These are phyloP conservation scores for Xylaria flabelliformis DNA, from an alignment of 495 filamentous ascomycete species.

Conservation along the genomic window DNA sequence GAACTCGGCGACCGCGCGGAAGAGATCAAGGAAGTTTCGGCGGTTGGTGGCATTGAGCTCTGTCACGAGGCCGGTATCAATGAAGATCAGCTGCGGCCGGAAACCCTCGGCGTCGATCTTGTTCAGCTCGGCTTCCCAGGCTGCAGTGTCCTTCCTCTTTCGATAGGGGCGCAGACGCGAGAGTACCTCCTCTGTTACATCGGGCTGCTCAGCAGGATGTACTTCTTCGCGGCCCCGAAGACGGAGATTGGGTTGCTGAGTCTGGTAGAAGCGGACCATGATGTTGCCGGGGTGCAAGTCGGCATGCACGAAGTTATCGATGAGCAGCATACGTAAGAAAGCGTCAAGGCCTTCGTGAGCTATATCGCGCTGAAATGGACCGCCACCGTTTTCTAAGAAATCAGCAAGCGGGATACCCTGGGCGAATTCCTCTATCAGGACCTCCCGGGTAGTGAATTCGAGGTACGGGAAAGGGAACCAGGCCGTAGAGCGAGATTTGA, in stretches of 20 bases:
- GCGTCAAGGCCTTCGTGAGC: conserved; percentile 95
- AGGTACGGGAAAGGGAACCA: conserved; percentile 96
- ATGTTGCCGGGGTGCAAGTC: conserved; percentile 98
- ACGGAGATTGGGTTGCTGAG: conserved; percentile 69
- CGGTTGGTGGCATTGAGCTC: conserved; percentile 88
- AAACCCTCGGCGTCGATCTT: conserved; percentile 90
- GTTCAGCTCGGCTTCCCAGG: conserved; percentile 75
- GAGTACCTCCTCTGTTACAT: conserved; percentile 89
- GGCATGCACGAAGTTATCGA: conserved; percentile 99
- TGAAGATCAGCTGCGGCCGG: conserved; percentile 94
- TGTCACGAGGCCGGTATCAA: conserved; percentile 96
- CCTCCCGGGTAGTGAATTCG: conserved; percentile 88
- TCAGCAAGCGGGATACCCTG: conserved; percentile 89
- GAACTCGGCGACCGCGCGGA: conserved; percentile 95
- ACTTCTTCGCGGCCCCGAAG: conserved; percentile 44
- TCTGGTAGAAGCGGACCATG: conserved; percentile 98
- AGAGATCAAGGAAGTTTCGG: conserved; percentile 92
- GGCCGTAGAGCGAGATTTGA: conserved; percentile 85
- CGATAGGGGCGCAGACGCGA: conserved; percentile 75
- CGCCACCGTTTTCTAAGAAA: conserved; percentile 90
- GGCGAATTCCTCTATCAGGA: conserved; percentile 95
- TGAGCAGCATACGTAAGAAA: conserved; percentile 96
- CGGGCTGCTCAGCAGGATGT: conserved; percentile 61
- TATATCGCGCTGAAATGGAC: conserved; percentile 91
- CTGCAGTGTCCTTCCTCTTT: conserved; percentile 57